Percentiles rank a stretch among this genome's conserved stretches.
These are phyloP conservation scores for Nicotiana tabacum DNA, from an alignment of 257 asterid genomes.

Conservation along the genomic window DNA sequence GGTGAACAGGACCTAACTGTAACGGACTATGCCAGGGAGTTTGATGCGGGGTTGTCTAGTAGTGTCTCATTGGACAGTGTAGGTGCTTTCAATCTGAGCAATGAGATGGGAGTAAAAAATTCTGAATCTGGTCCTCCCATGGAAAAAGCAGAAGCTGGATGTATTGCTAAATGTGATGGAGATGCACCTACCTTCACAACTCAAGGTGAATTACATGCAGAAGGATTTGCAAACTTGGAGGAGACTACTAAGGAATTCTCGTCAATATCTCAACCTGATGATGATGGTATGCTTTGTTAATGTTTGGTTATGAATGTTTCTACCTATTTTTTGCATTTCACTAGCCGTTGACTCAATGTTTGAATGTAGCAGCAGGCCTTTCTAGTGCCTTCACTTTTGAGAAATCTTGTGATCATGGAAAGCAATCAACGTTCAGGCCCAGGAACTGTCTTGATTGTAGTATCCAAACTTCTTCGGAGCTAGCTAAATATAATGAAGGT, in stretches of 20 bases:
- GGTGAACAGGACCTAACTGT: not conserved
- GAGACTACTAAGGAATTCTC: too few species aligned
- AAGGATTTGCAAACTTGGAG: not conserved
- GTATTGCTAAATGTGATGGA: not conserved
- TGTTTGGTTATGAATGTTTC: too few species aligned
- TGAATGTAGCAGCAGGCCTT: too few species aligned
- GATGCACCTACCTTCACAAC: not conserved
- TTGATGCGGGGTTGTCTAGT: not conserved
- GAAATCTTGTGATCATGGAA: too few species aligned
- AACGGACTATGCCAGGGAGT: not conserved
- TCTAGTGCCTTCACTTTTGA: too few species aligned
- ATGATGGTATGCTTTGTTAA: too few species aligned
- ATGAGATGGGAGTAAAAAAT: not conserved
- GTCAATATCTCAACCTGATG: too few species aligned
- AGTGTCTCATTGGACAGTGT: not conserved
- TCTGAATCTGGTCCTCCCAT: not conserved
- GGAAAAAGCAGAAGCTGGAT: not conserved
- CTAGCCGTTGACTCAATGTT: too few species aligned
- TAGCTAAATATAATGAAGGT: not conserved
- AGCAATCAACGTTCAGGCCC: too few species aligned
- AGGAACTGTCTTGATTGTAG: too few species aligned
- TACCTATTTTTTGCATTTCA: too few species aligned
- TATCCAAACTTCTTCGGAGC: too few species aligned
- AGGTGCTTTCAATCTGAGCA: not conserved
- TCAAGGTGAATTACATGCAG: constrained; percentile 5